These are phyloP conservation scores for Pseudopyrenochaeta lycopersici DNA, from an alignment of 2,329 filamentous ascomycete genomes.

Conservation along the genomic window DNA sequence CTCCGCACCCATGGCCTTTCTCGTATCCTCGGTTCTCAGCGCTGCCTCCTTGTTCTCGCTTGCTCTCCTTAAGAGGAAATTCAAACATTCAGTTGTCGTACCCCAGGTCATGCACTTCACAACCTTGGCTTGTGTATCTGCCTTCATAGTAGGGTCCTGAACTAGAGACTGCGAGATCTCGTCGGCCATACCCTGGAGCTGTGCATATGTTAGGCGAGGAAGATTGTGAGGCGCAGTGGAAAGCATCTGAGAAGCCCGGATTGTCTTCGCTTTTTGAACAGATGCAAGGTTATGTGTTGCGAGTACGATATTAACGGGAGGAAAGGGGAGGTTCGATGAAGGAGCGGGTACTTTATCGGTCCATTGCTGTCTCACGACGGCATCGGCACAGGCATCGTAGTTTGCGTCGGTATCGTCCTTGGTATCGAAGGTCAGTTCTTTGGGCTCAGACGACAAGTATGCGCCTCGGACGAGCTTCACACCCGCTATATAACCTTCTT, in stretches of 20 bases:
- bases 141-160: slow-evolving; percentile 51
- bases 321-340: slow-evolving; percentile 45
- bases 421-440: slow-evolving; percentile 61
- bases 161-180: slow-evolving; percentile 75
- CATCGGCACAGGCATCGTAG: slow-evolving; percentile 76
- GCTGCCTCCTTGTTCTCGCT: slow-evolving; percentile 70
- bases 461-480: slow-evolving; percentile 67
- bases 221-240: slow-evolving; percentile 40
- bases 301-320: slow-evolving; percentile 69
- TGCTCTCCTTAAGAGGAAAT: slow-evolving; percentile 70
- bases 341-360: slow-evolving; percentile 59
- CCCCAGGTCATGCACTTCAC: slow-evolving; percentile 68
- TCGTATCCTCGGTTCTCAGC: slow-evolving; percentile 61
- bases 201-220: slow-evolving; percentile 68
- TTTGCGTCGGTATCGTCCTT: slow-evolving; percentile 65
- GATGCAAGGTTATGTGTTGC: slow-evolving; percentile 85
- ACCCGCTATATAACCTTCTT: slow-evolving; percentile 62
- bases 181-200: slow-evolving; percentile 95
- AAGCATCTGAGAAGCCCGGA: slow-evolving; percentile 57
- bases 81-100: slow-evolving; percentile 76
- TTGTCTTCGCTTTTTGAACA: slow-evolving; percentile 63
- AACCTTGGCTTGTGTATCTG: slow-evolving; percentile 53
- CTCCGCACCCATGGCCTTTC: slow-evolving; percentile 61
- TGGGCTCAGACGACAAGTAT: slow-evolving; percentile 62
- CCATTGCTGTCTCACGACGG: slow-evolving; percentile 72